These are phyloP conservation scores for Plasmodium gonderi DNA, from an alignment of 169 alveolate genomes.

Conservation along the genomic window DNA sequence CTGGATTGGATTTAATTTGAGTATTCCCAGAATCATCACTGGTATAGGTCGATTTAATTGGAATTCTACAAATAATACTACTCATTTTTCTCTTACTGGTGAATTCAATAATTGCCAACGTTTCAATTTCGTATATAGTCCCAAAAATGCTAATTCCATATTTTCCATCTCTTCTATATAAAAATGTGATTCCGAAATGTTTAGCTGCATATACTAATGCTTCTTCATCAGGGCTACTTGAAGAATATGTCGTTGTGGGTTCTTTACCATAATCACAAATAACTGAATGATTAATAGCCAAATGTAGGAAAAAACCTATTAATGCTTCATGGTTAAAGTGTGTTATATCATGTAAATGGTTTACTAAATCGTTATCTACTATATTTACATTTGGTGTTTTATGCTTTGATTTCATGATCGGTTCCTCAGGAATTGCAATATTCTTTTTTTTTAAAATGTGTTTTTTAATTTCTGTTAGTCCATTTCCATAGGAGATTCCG, in stretches of 20 bases:
- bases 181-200: conserved; percentile 80
- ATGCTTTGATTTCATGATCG: conserved; percentile 43
- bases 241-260: conserved; percentile 73
- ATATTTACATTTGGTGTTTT: conserved; percentile 82
- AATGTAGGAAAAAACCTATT: conserved; percentile 82
- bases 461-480: conserved; percentile 83
- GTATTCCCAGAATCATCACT: conserved; percentile 1
- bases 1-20: too few species aligned
- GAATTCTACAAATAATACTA: conserved; percentile 84
- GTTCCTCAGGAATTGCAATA: conserved; percentile 77
- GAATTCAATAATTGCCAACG: conserved; percentile 86
- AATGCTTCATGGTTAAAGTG: conserved; percentile 81
- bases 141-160: conserved; percentile 83
- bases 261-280: conserved; percentile 74
- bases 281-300: conserved; percentile 79
- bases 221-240: conserved; percentile 85
- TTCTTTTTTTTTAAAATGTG: conserved; percentile 80
- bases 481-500: conserved; percentile 86
- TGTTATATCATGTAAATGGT: conserved; percentile 76
- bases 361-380: conserved; percentile 78
- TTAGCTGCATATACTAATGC: conserved; percentile 86
- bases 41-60: conserved; percentile 3
- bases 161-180: conserved; percentile 79
- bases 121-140: conserved; percentile 77
- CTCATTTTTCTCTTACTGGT: conserved; percentile 86